Conservation (phyloP, 1,284 basidiomycete species). For the Dichomitus squalens region DNA sequence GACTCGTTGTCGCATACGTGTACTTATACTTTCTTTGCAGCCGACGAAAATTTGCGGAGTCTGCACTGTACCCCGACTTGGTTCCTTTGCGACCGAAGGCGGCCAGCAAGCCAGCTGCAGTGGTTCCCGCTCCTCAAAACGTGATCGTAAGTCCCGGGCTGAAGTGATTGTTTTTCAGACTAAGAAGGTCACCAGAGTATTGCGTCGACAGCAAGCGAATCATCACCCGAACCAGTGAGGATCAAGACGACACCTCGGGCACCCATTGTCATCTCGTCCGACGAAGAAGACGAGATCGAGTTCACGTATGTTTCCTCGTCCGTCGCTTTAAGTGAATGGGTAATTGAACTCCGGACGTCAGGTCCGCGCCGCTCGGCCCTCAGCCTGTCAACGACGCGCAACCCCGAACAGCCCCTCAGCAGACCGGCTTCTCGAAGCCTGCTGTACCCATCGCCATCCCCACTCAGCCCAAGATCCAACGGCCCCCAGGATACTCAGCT, state of each 20-base stretch:
- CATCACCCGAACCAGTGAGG: background rate
- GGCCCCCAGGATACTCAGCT: background rate
- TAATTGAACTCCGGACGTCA: background rate
- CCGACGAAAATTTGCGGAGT: slow-evolving; percentile 26
- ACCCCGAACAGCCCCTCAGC: background rate
- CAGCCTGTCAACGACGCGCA: slow-evolving; percentile 13
- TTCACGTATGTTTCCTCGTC: slow-evolving; percentile 8
- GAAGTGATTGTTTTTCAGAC: background rate
- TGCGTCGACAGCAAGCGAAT: slow-evolving; percentile 5
- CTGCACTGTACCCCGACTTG: slow-evolving; percentile 21
- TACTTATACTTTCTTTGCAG: slow-evolving; percentile 9
- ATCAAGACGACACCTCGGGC: background rate
- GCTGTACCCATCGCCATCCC: slow-evolving; percentile 13
- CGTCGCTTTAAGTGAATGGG: background rate
- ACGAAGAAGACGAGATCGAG: slow-evolving; percentile 28
- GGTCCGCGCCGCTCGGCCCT: slow-evolving; percentile 17
- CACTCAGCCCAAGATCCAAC: slow-evolving; percentile 1
- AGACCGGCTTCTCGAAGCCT: slow-evolving; percentile 13
- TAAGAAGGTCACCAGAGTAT: slow-evolving; percentile 8
- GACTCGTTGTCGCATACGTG: background rate
- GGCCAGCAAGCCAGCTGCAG: background rate
- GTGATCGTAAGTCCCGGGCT: slow-evolving; percentile 11
- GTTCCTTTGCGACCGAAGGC: slow-evolving; percentile 15
- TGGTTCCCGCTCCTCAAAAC: background rate
- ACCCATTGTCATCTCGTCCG: slow-evolving; percentile 28